Base-by-base conservation (phyloP, 768 basidiomycete species). In the Lactarius sanguifluus region DNA sequence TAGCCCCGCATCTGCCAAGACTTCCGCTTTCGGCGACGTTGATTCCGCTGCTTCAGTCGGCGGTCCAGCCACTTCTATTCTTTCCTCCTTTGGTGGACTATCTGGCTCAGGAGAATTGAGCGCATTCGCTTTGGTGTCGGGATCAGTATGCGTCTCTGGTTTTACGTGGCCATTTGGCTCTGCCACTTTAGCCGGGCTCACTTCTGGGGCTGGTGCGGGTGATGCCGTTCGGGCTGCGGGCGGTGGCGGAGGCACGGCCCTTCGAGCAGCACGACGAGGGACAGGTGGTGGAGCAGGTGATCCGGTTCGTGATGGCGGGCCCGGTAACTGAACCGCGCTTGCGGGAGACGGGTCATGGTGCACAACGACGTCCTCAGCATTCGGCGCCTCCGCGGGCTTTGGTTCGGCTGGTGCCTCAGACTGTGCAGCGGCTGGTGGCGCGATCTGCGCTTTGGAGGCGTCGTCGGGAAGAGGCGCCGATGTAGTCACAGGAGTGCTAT, bases 251-350 rank as follows among this genome's bases (percentile, higher is more conserved):
- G 36, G 61, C 68, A 61, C 64, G 13, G 80, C 77, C 15, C 81
- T 71, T 25, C 89, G 81, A 1, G 82, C 85, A 0, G 89, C 89
- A 55, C 89, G 79, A 50, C 86, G 81, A 0, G 89, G 89, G 28
- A 91, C 74, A 2, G 89, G 89, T 0, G 89, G 89, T 7, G 78
- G 77, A 3, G 73, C 77, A 57, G 83, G 81, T 5, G 81, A 81
- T 15, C 72, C 72, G 4, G 71, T 61, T 40, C 67, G 62, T n/a
- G 67, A 61, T 41, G 28, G 73, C 23, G 47, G 71, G 63, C 43
- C 47, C 5, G 50, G 60, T 64, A 70, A 58, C 40, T 41, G 65
- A 30, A 6, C 54, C 41, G 58, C 18, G n/a, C 20, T 30, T 20
- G 25, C 34, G 10, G 38, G 15, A 40, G 64, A 59, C 13, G 66